Evolutionary conservation across 202 grass and related monocot species (phyloP).

Genomic region (Elaeis oleifera): DNA sequence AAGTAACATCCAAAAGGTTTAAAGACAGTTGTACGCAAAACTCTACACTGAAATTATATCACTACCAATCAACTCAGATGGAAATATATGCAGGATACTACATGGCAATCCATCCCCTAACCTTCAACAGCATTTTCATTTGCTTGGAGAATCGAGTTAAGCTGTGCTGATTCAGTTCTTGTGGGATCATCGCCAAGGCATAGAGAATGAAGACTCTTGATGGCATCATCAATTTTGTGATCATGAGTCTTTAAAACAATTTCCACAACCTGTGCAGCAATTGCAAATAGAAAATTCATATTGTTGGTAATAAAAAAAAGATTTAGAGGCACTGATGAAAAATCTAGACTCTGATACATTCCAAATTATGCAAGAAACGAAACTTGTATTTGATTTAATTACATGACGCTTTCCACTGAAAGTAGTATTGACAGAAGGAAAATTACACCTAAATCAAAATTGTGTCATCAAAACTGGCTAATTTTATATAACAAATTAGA

Average conservation of each 20-base stretch:
- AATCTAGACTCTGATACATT: too few relatives aligned
- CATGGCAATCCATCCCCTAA: neutral
- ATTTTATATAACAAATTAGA: too few relatives aligned
- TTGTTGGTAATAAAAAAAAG: neutral
- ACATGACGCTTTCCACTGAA: too few relatives aligned
- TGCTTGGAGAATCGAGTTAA: slow-evolving; percentile 4
- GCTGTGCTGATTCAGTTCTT: neutral
- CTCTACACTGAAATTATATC: neutral
- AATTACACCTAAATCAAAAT: too few relatives aligned
- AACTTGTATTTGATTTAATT: too few relatives aligned
- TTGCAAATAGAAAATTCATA: neutral
- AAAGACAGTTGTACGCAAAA: neutral
- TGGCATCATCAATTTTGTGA: slow-evolving; percentile 21
- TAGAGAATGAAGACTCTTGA: slow-evolving; percentile 22
- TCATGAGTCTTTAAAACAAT: slow-evolving; percentile 19
- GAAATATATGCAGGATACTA: neutral
- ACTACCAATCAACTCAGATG: neutral
- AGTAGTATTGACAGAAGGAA: too few relatives aligned
- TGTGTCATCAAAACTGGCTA: too few relatives aligned
- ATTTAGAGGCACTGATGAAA: neutral
- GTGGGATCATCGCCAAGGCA: slow-evolving; percentile 24
- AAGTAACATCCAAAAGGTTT: neutral
- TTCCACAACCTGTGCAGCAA: slow-evolving; percentile 17
- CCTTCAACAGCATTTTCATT: slow-evolving; percentile 1
- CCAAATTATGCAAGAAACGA: too few relatives aligned